A percentile compares a stretch with the other conserved stretches of the same genome.
Conservation (phyloP, 257 asterid genomes). For the Forsythia viridissima region DNA sequence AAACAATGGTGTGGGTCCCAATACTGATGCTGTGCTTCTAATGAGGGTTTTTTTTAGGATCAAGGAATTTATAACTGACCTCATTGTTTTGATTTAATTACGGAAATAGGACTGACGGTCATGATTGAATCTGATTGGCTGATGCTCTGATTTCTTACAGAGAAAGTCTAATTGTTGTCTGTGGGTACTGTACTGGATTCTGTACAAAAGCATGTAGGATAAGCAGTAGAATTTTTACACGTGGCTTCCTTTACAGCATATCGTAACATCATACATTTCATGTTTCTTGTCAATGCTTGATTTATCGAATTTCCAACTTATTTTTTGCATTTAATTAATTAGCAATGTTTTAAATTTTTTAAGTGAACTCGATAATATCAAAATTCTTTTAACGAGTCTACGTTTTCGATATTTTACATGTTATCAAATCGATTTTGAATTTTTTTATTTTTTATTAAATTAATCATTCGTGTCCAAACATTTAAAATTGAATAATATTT, state of each 20-base stretch:
- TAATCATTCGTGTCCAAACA: no score
- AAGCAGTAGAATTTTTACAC: conserved; percentile 22
- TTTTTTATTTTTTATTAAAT: no score
- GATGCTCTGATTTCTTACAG: conserved; percentile 22
- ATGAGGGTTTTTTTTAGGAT: conserved; percentile 1
- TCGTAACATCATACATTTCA: conserved; percentile 11
- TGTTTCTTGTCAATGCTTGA: neutral
- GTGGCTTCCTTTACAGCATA: conserved; percentile 23
- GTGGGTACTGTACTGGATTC: conserved; percentile 23
- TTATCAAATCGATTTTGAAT: no score
- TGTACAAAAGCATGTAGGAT: conserved; percentile 25
- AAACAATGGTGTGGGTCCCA: conserved; percentile 39
- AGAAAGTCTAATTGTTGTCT: conserved; percentile 24
- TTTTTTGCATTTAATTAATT: no score
- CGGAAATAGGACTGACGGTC: conserved; percentile 19
- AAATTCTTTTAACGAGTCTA: no score
- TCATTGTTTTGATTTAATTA: conserved; percentile 20
- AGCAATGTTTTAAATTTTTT: no score
- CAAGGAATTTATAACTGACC: conserved; percentile 10
- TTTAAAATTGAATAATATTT: no score
- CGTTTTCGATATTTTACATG: no score
- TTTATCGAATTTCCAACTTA: no score
- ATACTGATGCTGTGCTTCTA: neutral
- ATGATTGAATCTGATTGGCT: conserved; percentile 37
- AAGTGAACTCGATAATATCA: no score